Conservation (phyloP, 1,284 basidiomycete genomes). For the Porogramme epimiltina region DNA sequence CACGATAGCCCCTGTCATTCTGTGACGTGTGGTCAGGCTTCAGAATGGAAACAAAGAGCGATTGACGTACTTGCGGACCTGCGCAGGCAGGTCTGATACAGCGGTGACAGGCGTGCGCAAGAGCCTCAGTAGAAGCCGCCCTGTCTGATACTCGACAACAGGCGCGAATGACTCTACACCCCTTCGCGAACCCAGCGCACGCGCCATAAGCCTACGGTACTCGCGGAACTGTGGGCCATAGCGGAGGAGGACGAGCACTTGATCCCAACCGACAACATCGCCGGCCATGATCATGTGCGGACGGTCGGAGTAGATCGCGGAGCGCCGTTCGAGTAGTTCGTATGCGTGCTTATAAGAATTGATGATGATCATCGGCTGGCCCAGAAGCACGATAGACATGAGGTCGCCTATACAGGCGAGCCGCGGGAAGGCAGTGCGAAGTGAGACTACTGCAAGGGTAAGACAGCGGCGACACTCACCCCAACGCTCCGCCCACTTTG, state of each 20-base stretch:
- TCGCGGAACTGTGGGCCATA: conserved; percentile 40
- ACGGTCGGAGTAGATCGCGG: conserved; percentile 39
- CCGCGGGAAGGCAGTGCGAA: neutral
- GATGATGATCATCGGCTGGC: conserved; percentile 60
- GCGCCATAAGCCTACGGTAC: conserved; percentile 30
- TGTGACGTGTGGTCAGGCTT: conserved; percentile 29
- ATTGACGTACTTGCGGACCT: conserved; percentile 14
- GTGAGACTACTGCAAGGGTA: too few relatives aligned
- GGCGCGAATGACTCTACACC: conserved; percentile 26
- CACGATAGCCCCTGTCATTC: conserved; percentile 60
- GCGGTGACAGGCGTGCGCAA: conserved; percentile 57
- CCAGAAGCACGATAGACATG: conserved; percentile 46
- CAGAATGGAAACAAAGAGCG: too few relatives aligned
- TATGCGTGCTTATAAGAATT: conserved; percentile 53
- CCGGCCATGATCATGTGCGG: conserved; percentile 34
- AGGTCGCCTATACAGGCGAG: conserved; percentile 23
- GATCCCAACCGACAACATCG: conserved; percentile 35
- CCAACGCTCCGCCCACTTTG: conserved; percentile 29
- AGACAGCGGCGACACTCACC: conserved; percentile 15
- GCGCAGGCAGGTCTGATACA: conserved; percentile 41
- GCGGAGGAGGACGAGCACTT: conserved; percentile 33
- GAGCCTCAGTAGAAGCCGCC: conserved; percentile 44
- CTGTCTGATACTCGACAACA: conserved; percentile 25
- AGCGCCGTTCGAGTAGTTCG: conserved; percentile 40
- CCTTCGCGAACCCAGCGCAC: conserved; percentile 19